Percentiles rank a stretch among this genome's conserved stretches.
Evolutionary conservation across 208 protist species (phyloP).

Genomic region (Acanthamoeba castellanii): DNA sequence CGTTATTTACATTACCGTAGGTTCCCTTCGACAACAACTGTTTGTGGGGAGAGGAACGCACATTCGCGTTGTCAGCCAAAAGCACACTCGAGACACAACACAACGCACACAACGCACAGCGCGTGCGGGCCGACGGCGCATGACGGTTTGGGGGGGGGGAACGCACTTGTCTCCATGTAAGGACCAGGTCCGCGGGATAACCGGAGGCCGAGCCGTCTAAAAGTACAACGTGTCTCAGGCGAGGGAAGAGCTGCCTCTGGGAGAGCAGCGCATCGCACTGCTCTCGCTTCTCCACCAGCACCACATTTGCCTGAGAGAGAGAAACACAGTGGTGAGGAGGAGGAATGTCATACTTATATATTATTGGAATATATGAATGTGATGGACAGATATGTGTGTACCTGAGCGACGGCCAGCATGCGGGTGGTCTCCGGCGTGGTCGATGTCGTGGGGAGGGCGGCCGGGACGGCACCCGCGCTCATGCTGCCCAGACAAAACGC

Average conservation of each 20-base stretch:
- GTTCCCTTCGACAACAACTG: neutral
- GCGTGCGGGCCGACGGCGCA: no score
- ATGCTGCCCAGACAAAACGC: constrained; percentile 47
- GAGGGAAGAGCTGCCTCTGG: neutral
- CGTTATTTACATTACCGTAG: constrained; percentile 11
- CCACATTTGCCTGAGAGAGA: neutral
- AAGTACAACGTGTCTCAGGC: neutral
- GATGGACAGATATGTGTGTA: no score
- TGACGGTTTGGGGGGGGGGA: no score
- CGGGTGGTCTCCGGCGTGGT: neutral
- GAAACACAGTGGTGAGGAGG: no score
- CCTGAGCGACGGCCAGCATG: neutral
- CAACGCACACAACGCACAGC: no score
- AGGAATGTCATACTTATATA: no score
- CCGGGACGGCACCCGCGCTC: constrained; percentile 26
- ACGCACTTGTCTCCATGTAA: neutral
- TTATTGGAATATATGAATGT: no score
- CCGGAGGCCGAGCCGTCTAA: neutral
- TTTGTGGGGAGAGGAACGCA: no score
- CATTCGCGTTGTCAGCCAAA: no score
- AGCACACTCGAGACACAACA: no score
- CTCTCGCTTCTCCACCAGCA: neutral
- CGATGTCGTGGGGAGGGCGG: neutral
- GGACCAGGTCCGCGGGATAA: neutral
- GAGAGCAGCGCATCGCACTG: constrained; percentile 38